Conservation (phyloP, 106 monocot species). For the Dendrobium huoshanense region DNA sequence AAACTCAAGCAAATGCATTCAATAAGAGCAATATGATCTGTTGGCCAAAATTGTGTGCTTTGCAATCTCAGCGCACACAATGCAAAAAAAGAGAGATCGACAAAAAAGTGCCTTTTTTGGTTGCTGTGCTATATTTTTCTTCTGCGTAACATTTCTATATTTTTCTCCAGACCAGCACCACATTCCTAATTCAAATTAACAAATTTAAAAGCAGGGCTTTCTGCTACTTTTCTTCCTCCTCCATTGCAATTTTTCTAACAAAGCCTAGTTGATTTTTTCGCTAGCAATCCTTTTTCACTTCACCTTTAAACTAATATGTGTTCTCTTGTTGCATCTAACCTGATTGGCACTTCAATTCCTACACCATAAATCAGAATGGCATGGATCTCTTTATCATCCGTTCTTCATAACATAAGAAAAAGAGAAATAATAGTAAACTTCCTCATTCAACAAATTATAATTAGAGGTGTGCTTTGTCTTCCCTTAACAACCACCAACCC, state of each 20-base stretch:
- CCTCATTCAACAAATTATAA: neutral
- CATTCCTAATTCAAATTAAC: neutral
- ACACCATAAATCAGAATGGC: neutral
- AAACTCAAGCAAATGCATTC: neutral
- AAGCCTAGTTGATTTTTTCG: neutral
- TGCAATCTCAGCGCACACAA: neutral
- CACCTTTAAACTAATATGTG: neutral
- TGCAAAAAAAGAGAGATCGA: neutral
- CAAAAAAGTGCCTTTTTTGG: neutral
- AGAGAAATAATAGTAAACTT: neutral
- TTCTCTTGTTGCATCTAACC: neutral
- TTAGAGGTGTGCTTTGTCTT: neutral
- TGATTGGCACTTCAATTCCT: neutral
- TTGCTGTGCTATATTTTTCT: neutral
- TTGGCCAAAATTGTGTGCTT: neutral
- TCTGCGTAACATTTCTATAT: neutral
- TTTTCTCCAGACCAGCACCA: neutral
- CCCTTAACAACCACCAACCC: neutral
- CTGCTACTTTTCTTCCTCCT: neutral
- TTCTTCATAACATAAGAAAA: neutral
- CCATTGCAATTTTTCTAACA: neutral
- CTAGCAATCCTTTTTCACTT: neutral
- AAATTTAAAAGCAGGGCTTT: neutral
- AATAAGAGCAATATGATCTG: neutral
- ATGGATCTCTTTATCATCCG: neutral